Conservation (phyloP, 148 eudicot genomes). For the Rhododendron griersonianum region DNA sequence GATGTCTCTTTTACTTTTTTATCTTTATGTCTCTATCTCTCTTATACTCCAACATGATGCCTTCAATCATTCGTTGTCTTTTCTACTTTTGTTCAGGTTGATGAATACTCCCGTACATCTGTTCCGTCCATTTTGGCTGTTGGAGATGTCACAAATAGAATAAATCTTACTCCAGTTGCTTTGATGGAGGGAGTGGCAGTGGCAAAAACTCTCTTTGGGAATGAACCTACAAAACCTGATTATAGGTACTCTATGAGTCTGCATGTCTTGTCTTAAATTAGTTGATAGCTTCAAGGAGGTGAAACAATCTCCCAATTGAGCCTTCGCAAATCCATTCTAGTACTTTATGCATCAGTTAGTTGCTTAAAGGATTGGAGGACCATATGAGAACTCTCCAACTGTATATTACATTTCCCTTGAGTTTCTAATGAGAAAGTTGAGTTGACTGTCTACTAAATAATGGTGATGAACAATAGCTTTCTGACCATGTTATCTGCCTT, state of each 20-base stretch:
- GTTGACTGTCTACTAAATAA: background rate
- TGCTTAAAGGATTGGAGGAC: background rate
- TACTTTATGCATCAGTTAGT: background rate
- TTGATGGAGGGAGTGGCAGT: slow-evolving; percentile 97
- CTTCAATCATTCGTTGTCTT: background rate
- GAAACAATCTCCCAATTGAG: background rate
- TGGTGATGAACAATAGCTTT: background rate
- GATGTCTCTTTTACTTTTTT: background rate
- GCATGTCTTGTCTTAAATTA: background rate
- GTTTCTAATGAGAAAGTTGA: background rate
- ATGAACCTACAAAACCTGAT: slow-evolving; percentile 93
- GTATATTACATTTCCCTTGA: background rate
- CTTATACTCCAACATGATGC: background rate
- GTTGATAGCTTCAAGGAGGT: background rate
- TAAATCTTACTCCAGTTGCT: slow-evolving; percentile 95
- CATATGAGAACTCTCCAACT: background rate
- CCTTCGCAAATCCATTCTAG: background rate
- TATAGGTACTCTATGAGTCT: slow-evolving; percentile 45
- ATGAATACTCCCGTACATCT: slow-evolving; percentile 79
- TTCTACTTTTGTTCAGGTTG: slow-evolving; percentile 44
- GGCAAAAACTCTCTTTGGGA: slow-evolving; percentile 83
- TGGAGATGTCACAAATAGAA: slow-evolving; percentile 95
- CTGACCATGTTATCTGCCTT: slow-evolving; percentile 22
- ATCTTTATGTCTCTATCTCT: background rate
- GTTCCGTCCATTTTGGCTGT: slow-evolving; percentile 99